phyloP scores from a whole-genome alignment of 1,284 basidiomycete species.

The Pholiota adiposa region DNA sequence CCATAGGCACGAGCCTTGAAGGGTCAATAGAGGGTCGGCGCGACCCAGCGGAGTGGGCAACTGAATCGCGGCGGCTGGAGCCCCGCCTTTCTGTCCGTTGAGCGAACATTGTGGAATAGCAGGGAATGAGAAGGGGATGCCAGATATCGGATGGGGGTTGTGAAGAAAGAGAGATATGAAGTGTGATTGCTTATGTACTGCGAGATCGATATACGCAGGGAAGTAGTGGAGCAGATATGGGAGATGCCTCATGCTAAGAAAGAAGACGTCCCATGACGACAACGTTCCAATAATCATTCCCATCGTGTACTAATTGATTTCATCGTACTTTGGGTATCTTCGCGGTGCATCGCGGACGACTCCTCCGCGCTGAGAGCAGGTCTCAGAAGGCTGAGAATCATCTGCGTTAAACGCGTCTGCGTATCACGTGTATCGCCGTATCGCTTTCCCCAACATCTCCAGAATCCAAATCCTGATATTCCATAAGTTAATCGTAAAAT shows the following conservation, averaged over 20 bases:
- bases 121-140: neutral
- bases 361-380: neutral
- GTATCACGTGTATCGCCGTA: neutral
- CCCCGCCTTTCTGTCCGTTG: conserved; percentile 20
- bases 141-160: conserved; percentile 1
- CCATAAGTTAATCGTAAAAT: conserved; percentile 10
- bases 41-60: conserved; percentile 35
- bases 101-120: conserved; percentile 12
- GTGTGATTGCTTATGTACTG: conserved; percentile 13
- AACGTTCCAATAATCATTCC: neutral
- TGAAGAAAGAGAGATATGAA: conserved; percentile 3
- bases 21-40: conserved; percentile 77
- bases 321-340: neutral
- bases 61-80: conserved; percentile 20
- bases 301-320: neutral
- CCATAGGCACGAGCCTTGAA: conserved; percentile 73
- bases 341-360: neutral
- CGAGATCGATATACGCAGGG: conserved; percentile 6
- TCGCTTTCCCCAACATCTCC: neutral
- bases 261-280: neutral
- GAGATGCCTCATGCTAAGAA: neutral
- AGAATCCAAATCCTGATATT: neutral
- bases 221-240: conserved; percentile 2
- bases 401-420: too few relatives aligned
- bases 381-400: too few relatives aligned